Percentiles rank a stretch among this genome's conserved stretches.
phyloP scores from a whole-genome alignment of 2,329 filamentous ascomycete genomes.

The Penicillium sp. region DNA sequence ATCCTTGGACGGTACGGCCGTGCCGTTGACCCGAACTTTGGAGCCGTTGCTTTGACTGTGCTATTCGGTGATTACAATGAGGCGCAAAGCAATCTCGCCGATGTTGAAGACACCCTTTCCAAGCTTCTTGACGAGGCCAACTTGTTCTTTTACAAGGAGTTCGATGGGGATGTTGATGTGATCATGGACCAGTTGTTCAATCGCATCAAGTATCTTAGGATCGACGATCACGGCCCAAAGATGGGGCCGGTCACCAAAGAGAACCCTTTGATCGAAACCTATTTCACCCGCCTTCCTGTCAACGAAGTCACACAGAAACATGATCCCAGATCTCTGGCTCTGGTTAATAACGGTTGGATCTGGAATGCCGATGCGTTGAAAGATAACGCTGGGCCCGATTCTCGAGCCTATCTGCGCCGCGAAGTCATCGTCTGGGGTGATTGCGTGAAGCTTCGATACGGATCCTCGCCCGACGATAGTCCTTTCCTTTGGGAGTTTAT shows the following conservation, averaged over 20 bases:
- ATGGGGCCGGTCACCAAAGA: conserved; percentile 71
- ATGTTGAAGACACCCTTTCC: conserved; percentile 52
- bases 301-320: conserved; percentile 77
- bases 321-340: conserved; percentile 68
- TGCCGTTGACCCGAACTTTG: conserved; percentile 63
- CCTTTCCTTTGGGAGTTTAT: conserved; percentile 96
- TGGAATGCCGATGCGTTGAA: conserved; percentile 94
- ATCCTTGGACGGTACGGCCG: conserved; percentile 78
- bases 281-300: conserved; percentile 83
- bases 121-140: conserved; percentile 79
- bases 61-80: conserved; percentile 65
- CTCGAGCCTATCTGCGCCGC: conserved; percentile 86
- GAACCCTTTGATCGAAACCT: conserved; percentile 83
- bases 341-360: conserved; percentile 98
- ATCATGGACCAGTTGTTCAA: conserved; percentile 91
- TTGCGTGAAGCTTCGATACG: conserved; percentile 95
- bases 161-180: conserved; percentile 74
- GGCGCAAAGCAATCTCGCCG: conserved; percentile 39
- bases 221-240: conserved; percentile 90
- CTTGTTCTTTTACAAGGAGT: conserved; percentile 84
- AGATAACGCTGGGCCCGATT: conserved; percentile 87
- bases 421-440: conserved; percentile 99
- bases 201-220: conserved; percentile 85
- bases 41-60: conserved; percentile 64
- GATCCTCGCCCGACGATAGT: conserved; percentile 72